Evolutionary conservation across 2,329 filamentous ascomycete species (phyloP).

Genomic region (Colletotrichum salicis): DNA sequence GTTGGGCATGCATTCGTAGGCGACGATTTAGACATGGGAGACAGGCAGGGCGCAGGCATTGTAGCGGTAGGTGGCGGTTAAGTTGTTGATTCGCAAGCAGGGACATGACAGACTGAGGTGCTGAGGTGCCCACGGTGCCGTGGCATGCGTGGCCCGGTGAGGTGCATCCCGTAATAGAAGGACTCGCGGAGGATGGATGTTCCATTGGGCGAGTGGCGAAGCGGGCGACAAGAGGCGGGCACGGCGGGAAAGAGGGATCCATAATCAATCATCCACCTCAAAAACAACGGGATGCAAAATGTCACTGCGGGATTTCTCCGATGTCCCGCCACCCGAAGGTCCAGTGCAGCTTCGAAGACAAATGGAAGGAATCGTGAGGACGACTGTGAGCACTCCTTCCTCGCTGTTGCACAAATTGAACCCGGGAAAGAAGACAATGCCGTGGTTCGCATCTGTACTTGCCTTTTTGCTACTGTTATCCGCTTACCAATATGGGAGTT

Average conservation of each 20-base stretch:
- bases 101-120: not conserved
- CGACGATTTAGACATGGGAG: not conserved
- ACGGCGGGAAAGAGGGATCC: not conserved
- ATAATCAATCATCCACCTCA: not conserved
- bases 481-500: too few species aligned
- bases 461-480: too few species aligned
- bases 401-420: not conserved
- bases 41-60: not conserved
- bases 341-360: not conserved
- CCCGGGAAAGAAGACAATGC: too few species aligned
- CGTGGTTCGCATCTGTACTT: too few species aligned
- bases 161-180: not conserved
- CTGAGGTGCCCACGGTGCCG: too few species aligned
- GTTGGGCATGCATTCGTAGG: not conserved
- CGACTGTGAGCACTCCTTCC: not conserved
- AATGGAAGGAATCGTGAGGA: not conserved
- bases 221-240: too few species aligned
- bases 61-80: conserved; percentile 16
- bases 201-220: not conserved
- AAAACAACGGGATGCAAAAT: not conserved
- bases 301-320: conserved; percentile 23
- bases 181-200: not conserved
- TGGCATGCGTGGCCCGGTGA: too few species aligned
- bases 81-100: conserved; percentile 4
- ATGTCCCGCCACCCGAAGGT: conserved; percentile 5